Base-by-base conservation (phyloP, 106 monocot genomes). In the Allium fistulosum region DNA sequence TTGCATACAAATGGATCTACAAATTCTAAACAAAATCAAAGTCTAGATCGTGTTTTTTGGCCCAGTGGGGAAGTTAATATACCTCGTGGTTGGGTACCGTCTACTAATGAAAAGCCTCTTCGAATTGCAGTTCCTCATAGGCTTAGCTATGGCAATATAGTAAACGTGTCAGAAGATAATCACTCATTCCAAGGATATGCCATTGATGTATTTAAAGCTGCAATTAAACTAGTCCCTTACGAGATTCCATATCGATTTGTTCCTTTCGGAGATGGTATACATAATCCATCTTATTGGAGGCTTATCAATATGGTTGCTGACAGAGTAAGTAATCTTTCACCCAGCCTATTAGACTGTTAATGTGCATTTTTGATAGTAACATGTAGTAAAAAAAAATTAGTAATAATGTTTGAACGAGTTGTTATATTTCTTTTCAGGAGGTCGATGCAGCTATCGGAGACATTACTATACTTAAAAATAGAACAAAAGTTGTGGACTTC, bases 31-130 rank as follows among this genome's bases (percentile, higher is more conserved):
- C 4, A 10, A 15, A 58, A 57, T 18, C 78, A 81, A 51, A 11
- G 56, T 62, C 74, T 91, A 58, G 48, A 45, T 6, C 71, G 66
- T 66, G 55, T 87, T 48, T 78, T 66, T 63, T 91, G 91, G 91
- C 81, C 91, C 58, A 75, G 87, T 53, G 84, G 74, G 26, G 80
- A 55, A 47, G 60, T 57, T n/a, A 46, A 37, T 62, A 72, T 53
- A 8, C 91, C 91, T 11, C 84, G 79, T 26, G 91, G 91, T 65
- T 91, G 87, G 83, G 79, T 87, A 58, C 61, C 76, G 59, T 67
- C 84, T 37, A 77, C 72, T 57, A 77, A 45, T 58, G 81, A 76
- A 11, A 87, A 65, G 72, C 78, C 79, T 8, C 75, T 91, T 47
- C 77, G 72, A 59, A 82, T 91, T 65, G 87, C 76, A 17, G 79